Conservation (phyloP, 139 green algal species). For the Eudorina sp. region DNA sequence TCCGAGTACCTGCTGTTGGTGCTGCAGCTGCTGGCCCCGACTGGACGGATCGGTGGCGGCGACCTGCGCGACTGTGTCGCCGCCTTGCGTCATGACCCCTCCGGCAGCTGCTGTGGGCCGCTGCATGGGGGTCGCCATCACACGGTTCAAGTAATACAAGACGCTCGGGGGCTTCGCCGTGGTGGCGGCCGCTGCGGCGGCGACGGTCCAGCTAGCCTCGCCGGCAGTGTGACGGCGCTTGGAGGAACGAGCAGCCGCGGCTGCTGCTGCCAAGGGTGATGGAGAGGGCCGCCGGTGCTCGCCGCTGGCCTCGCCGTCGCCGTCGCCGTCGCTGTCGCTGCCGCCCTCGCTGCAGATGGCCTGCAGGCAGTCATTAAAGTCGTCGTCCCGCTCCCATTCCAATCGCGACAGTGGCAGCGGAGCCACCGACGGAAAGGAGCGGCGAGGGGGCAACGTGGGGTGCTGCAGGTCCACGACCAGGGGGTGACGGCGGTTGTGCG, state of each 20-base stretch:
- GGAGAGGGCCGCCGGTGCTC: not conserved
- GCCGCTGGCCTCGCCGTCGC: not conserved
- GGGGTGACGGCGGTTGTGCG: not conserved
- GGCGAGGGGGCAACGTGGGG: not conserved
- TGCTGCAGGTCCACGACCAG: not conserved
- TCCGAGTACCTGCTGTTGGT: not conserved
- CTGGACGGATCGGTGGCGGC: no score
- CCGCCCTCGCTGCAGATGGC: not conserved
- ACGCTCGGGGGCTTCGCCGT: not conserved
- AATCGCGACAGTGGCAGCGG: conserved; percentile 22
- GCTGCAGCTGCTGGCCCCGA: not conserved
- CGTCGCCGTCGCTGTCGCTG: not conserved
- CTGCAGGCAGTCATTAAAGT: not conserved
- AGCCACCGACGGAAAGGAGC: not conserved
- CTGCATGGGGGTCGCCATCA: conserved; percentile 2
- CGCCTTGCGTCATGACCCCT: no score
- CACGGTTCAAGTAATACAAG: conserved; percentile 37
- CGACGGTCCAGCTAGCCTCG: not conserved
- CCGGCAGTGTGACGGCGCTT: not conserved
- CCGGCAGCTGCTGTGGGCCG: not conserved
- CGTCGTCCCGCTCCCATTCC: conserved; percentile 28
- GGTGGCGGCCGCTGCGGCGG: not conserved
- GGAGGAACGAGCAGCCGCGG: not conserved
- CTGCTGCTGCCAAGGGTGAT: not conserved
- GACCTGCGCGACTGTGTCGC: no score